Percentiles rank a stretch among this genome's conserved stretches.
Conservation (phyloP, 768 basidiomycete species). For the Lactarius vividus region DNA sequence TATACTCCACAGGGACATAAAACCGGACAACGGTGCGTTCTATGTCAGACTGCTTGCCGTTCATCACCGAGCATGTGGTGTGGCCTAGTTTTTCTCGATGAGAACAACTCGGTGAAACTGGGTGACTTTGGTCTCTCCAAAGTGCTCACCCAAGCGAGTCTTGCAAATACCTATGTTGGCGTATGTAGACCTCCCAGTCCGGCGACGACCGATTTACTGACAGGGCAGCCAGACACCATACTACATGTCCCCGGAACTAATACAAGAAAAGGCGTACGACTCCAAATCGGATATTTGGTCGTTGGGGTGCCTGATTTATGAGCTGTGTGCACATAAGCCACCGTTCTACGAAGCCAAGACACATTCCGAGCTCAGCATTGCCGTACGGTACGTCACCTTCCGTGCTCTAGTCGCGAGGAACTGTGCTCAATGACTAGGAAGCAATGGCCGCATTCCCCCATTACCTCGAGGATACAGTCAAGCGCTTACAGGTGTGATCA, state of each 20-base stretch:
- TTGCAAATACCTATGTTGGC: constrained; percentile 96
- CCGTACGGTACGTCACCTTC: constrained; percentile 59
- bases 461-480: constrained; percentile 82
- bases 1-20: constrained; percentile 92
- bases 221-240: constrained; percentile 80
- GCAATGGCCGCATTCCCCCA: constrained; percentile 89
- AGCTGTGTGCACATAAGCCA: constrained; percentile 90
- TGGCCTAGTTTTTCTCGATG: constrained; percentile 80
- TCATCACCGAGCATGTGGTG: constrained; percentile 1
- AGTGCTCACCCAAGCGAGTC: constrained; percentile 80
- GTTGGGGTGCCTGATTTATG: constrained; percentile 93
- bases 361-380: constrained; percentile 77
- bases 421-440: constrained; percentile 29
- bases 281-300: constrained; percentile 99
- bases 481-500: constrained; percentile 68
- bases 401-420: background rate
- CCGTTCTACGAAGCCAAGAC: constrained; percentile 94
- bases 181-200: constrained; percentile 46
- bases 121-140: constrained; percentile 98
- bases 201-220: background rate
- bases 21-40: constrained; percentile 89
- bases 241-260: constrained; percentile 98
- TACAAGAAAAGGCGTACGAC: constrained; percentile 97
- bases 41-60: too few relatives aligned
- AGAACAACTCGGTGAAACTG: constrained; percentile 81